Base-by-base conservation (phyloP, 495 filamentous ascomycete species). In the Penicillium mononematosum region DNA sequence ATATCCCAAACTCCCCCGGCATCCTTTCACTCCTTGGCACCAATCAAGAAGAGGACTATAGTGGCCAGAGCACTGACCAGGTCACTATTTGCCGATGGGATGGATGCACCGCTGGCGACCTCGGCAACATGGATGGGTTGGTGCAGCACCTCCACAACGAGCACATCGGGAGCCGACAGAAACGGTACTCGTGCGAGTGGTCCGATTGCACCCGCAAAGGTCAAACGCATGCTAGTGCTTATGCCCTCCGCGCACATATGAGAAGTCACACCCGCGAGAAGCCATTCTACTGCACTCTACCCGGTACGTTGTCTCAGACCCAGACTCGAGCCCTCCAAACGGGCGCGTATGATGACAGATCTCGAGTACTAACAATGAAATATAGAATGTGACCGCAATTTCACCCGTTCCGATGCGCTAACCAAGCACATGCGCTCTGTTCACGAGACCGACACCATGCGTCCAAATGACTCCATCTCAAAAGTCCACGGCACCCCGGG, bases 391-490 rank as follows among this genome's bases (percentile, higher is more conserved):
- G 95, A 98, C 68, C 90, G 93, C 64, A 90, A 92, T 52, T 98
- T 98, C 67, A 98, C 94, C 9, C 86, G 94, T 55, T 98, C 94
- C 29, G 94, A 98, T 69, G 94, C 94, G 20, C 85, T 98, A 0
- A 91, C 94, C 6, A 98, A 98, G 69, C 94, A 98, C 70, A 96
- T 97, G 90, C 88, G 94, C 68, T 98, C 94, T 31, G 94, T 98
- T 29, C 94, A 98, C 74, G 95, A 98, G 72, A 96, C 92, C 38
- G 95, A 98, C 72, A 88, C 90, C 5, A 79, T 96, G 5, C 88
- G 92, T 6, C 90, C 90, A 6, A 88, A 87, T n/a, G 92, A 95
- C 65, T 87, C 90, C 5, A 88, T 93, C 19, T 88, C 90, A 2
- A 92, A 90, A 51, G 63, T 66, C 32, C 48, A 50, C 56, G 71